Base-by-base conservation (phyloP, 768 basidiomycete genomes). In the Tylopilus rubrobrunneus region DNA sequence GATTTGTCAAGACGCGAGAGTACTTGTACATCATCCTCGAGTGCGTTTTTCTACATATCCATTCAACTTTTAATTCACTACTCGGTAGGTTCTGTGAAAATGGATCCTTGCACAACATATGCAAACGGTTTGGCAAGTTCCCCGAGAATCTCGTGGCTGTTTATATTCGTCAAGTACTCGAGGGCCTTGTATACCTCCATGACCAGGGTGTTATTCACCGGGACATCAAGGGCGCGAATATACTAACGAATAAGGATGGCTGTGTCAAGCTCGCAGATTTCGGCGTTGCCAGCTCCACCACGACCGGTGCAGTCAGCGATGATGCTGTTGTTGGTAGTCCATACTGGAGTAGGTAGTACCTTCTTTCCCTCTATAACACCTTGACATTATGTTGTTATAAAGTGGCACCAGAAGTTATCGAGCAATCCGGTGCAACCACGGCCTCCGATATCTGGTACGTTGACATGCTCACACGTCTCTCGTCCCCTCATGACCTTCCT, bases 391-490 rank as follows among this genome's bases (percentile, higher is more conserved):
- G 46, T 50, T 37, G 48, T 56, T 44, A 53, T 39, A 59, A 25
- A 91, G 89, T 99, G 97, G 95, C 97, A 9, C 97, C 97, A 2
- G 97, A 99, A 72, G 92, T 99, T 45, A 98, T 99, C 53, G 97
- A 99, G 63, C 97, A 99, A 70, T 88, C 87, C 29, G 97, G 97
- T 29, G 96, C 97, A 29, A 95, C 93, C 1, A 97, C 96, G 1
- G 88, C 97, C 14, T 96, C 93, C 17, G 97, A 99, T 70, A 93
- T 99, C 54, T 99, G 97, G 93, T 81, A 56, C 21, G 77, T 72
- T 27, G n/a, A 14, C 11, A 10, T 40, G n/a, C 36, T 25, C 17
- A 29, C 21, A 23, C 17, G 12, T 39, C 28, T 45, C 9, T 27
- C 31, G 42, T 19, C 40, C 8, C 40, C 53, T 53, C 52, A 54